A percentile compares a stretch with the other conserved stretches of the same genome.
Evolutionary conservation across 2,329 filamentous ascomycete genomes (phyloP).

Genomic region (Sodiomyces alkalinus): DNA sequence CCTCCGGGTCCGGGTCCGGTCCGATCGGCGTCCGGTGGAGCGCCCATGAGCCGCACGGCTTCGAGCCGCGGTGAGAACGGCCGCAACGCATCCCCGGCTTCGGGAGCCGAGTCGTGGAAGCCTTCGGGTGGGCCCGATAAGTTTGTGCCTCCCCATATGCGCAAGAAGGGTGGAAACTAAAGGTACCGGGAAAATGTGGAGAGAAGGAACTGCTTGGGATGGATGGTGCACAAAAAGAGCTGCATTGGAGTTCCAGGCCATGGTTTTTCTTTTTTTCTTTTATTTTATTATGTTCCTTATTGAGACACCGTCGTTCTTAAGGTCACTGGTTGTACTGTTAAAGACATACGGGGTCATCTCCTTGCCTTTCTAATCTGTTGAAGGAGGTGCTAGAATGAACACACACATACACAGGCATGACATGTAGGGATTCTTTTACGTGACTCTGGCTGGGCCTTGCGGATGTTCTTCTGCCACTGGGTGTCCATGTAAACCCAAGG

Average conservation of each 20-base stretch:
- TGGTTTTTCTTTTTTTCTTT: conserved; percentile 1
- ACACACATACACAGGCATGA: neutral
- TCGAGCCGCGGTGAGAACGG: conserved; percentile 26
- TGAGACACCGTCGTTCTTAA: too few relatives aligned
- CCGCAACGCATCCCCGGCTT: conserved; percentile 23
- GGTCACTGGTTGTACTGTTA: conserved; percentile 1
- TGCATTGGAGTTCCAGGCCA: conserved; percentile 3
- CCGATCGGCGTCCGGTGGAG: conserved; percentile 21
- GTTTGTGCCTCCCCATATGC: conserved; percentile 37
- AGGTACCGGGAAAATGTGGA: neutral
- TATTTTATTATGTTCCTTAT: neutral
- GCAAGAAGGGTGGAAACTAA: conserved; percentile 11
- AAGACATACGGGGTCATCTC: conserved; percentile 1
- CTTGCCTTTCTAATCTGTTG: neutral
- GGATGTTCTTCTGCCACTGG: too few relatives aligned
- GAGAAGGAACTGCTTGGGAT: neutral
- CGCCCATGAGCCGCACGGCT: conserved; percentile 26
- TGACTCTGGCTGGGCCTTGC: too few relatives aligned
- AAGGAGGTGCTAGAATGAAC: conserved; percentile 1
- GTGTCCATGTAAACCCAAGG: too few relatives aligned
- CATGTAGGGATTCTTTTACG: too few relatives aligned
- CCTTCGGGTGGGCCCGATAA: conserved; percentile 39
- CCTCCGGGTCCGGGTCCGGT: conserved; percentile 32
- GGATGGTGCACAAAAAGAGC: conserved; percentile 2
- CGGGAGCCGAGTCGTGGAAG: conserved; percentile 32